Evolutionary conservation across 192 early-diverging fungal species (phyloP).

Genomic region (Mortierella claussenii): DNA sequence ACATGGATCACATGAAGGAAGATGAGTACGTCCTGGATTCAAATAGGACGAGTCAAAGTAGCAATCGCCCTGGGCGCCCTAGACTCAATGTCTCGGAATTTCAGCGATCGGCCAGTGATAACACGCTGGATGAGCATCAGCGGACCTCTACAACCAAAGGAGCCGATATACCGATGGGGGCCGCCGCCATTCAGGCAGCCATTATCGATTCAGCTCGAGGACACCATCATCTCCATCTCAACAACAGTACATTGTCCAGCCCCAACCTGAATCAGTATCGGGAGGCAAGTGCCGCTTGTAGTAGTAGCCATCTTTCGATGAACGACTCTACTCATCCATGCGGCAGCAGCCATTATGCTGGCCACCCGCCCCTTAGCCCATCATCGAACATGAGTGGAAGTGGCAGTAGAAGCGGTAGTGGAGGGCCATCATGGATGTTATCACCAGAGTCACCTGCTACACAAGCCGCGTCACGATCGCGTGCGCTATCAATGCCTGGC

Average conservation of each 20-base stretch:
- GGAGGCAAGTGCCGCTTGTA: background rate
- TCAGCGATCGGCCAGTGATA: slow-evolving; percentile 20
- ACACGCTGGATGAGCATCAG: slow-evolving; percentile 1
- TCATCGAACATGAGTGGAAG: background rate
- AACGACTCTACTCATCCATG: background rate
- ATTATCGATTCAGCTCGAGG: slow-evolving; percentile 45
- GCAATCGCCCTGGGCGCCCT: slow-evolving; percentile 6
- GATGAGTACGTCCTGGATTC: slow-evolving; percentile 37
- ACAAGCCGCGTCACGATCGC: slow-evolving; percentile 12
- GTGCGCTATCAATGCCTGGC: slow-evolving; percentile 44
- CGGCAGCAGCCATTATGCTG: background rate
- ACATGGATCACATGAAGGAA: slow-evolving; percentile 24
- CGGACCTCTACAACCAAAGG: background rate
- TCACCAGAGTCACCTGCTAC: slow-evolving; percentile 7
- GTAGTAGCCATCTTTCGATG: background rate
- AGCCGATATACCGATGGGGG: slow-evolving; percentile 17
- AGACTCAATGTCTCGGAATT: slow-evolving; percentile 26
- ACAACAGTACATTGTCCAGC: slow-evolving; percentile 25
- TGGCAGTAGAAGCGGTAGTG: too few species aligned
- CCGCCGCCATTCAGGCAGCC: slow-evolving; percentile 39
- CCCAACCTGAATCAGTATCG: slow-evolving; percentile 35
- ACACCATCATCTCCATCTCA: background rate
- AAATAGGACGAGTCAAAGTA: slow-evolving; percentile 32
- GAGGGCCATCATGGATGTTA: background rate
- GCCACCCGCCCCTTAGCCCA: background rate